A percentile compares a stretch with the other conserved stretches of the same genome.
Conservation (phyloP, 768 basidiomycete genomes). For the Leccinum rimulosum region DNA sequence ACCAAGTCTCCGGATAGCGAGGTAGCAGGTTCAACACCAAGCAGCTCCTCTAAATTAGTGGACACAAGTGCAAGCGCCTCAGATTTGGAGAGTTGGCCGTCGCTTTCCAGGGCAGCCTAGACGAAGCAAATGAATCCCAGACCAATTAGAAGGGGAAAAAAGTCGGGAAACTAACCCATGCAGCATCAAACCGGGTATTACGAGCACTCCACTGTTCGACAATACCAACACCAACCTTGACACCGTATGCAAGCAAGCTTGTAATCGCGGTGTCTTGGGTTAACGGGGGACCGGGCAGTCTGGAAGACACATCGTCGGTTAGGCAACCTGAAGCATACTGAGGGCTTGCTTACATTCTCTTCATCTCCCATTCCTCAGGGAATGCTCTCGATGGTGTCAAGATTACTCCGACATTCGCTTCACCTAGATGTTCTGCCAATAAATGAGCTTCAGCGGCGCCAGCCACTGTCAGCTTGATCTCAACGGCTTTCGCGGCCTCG, state of each 20-base stretch:
- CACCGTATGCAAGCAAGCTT: constrained; percentile 61
- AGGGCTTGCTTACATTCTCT: constrained; percentile 28
- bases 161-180: constrained; percentile 59
- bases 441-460: constrained; percentile 71
- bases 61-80: constrained; percentile 54
- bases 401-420: constrained; percentile 69
- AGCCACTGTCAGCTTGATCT: constrained; percentile 57
- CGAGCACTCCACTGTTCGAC: constrained; percentile 69
- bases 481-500: constrained; percentile 41
- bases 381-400: constrained; percentile 65
- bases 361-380: constrained; percentile 68
- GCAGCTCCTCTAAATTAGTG: constrained; percentile 51
- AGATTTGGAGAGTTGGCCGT: constrained; percentile 38
- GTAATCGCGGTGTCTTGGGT: constrained; percentile 52
- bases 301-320: constrained; percentile 14
- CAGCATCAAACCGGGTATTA: constrained; percentile 75
- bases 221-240: constrained; percentile 70
- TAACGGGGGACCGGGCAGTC: constrained; percentile 31
- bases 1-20: constrained; percentile 49
- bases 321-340: neutral
- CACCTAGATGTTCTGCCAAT: constrained; percentile 68
- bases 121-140: constrained; percentile 1
- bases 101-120: constrained; percentile 41
- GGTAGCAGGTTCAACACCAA: constrained; percentile 19
- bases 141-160: neutral